Percentiles rank a stretch among this genome's conserved stretches.
Evolutionary conservation across 2,329 filamentous ascomycete genomes (phyloP).

Genomic region (Cytospora mali): DNA sequence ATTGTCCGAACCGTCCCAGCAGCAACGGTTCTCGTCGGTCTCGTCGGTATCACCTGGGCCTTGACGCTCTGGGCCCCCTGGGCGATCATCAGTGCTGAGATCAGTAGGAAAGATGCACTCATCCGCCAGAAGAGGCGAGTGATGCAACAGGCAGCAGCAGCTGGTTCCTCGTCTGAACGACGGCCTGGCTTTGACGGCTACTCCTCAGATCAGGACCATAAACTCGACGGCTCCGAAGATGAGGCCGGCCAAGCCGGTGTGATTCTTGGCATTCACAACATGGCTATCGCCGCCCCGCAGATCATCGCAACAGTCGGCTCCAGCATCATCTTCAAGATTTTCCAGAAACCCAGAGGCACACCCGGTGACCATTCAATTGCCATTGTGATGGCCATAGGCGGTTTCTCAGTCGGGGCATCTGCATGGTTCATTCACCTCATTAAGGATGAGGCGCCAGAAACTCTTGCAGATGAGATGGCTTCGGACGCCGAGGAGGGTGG

Average conservation of each 20-base stretch:
- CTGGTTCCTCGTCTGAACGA: constrained; percentile 20
- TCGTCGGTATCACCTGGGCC: constrained; percentile 90
- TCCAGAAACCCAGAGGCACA: constrained; percentile 84
- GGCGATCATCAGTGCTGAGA: constrained; percentile 91
- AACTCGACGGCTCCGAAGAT: constrained; percentile 45
- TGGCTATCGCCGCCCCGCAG: constrained; percentile 88
- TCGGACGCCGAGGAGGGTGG: constrained; percentile 43
- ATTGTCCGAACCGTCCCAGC: constrained; percentile 71
- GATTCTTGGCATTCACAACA: constrained; percentile 93
- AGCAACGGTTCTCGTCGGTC: constrained; percentile 76
- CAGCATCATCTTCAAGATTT: constrained; percentile 78
- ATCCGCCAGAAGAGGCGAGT: constrained; percentile 43
- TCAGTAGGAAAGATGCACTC: constrained; percentile 75
- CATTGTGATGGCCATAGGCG: constrained; percentile 84
- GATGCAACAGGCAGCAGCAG: constrained; percentile 25
- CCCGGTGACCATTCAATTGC: constrained; percentile 86
- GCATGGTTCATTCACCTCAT: constrained; percentile 72
- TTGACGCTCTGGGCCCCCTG: constrained; percentile 93
- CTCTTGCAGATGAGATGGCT: constrained; percentile 42
- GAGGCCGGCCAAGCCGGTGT: constrained; percentile 80
- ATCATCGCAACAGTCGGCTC: constrained; percentile 86
- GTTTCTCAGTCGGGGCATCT: constrained; percentile 74
- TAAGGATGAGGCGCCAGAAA: constrained; percentile 56
- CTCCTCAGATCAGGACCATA: constrained; percentile 35
- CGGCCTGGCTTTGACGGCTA: constrained; percentile 31